Evolutionary conservation across 345 rosid genomes (phyloP).

Genomic region (Brassica napus): Da-Ae NC_063436.1:24730001-24730500

Average conservation of each 20-base stretch:
- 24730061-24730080: constrained; percentile 50
- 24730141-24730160: constrained; percentile 64
- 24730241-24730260: not conserved
- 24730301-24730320: constrained; percentile 58
- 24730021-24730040: not conserved
- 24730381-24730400: constrained; percentile 11
- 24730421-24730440: not conserved
- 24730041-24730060: not conserved
- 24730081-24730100: constrained; percentile 33
- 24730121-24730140: constrained; percentile 50
- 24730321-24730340: constrained; percentile 60
- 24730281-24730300: not conserved
- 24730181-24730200: constrained; percentile 80
- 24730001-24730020: not conserved
- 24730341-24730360: constrained; percentile 55
- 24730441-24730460: constrained; percentile 49
- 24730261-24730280: not conserved
- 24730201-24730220: constrained; percentile 60
- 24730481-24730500: constrained; percentile 52
- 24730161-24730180: constrained; percentile 65
- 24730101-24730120: constrained; percentile 50
- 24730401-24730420: not conserved
- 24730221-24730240: constrained; percentile 36
- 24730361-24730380: constrained; percentile 47
- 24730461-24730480: constrained; percentile 66